Evolutionary conservation across 2,329 filamentous ascomycete genomes (phyloP), one percentile per base, ranked within the genome.

Genomic region (Magnaporthales sp.): DNA sequence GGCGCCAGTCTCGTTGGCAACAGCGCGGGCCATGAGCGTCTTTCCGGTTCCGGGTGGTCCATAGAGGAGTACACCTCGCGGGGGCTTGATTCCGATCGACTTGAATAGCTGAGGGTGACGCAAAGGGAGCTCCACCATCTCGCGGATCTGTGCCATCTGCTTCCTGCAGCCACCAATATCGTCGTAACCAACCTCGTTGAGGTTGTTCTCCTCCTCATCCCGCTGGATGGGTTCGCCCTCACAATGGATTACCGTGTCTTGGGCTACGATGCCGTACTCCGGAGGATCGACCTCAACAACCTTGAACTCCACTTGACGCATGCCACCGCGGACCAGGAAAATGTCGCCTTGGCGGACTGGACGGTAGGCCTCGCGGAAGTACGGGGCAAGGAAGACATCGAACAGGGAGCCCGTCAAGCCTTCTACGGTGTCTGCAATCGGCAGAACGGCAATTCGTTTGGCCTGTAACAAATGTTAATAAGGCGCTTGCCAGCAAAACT

Each of bases 291-390:
- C 93, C 82, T 99, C 95, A 63, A 99, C 94, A 58, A 99, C 94
- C 86, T 99, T 99, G 85, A 99, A 99, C 77, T 99, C 95, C 46
- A 99, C 95, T 80, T 97, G 94, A 79, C 95, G 89, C 95, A 99
- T 99, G 77, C 93, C 94, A 81, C 94, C 95, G 75, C 95, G 91
- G 69, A 95, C 92, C 78, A 93, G 97, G 86, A 99, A 99, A 67
- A 97, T 87, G 76, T 99, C 95, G 74, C 95, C 95, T 85, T 98
- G 95, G 77, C 93, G 90, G 69, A 99, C 93, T 67, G 95, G 95
- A 77, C 95, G 88, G 85, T 99, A 99, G 70, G 95, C 94, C 86
- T 99, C 95, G 75, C 94, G 92, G 90, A 99, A 99, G 84, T 99
- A 99, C 75, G 95, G 95, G 68, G 95, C 95, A 72, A 99, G 93